Conservation (phyloP, 495 filamentous ascomycete species). For the Umbilicaria muhlenbergii region DNA sequence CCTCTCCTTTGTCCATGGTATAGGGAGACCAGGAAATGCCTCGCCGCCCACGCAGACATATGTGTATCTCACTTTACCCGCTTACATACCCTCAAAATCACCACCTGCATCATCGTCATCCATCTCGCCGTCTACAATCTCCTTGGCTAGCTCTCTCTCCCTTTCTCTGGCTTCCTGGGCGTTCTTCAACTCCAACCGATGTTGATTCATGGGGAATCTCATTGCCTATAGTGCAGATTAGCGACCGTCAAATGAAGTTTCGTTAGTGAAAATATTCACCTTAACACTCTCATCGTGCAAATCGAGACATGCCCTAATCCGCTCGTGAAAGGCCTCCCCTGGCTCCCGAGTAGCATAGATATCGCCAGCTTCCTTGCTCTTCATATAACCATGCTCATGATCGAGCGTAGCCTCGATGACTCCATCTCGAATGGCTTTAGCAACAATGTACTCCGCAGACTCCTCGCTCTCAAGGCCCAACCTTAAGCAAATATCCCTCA, state of each 20-base stretch:
- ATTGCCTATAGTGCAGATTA: slow-evolving; percentile 51
- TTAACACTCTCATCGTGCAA: slow-evolving; percentile 97
- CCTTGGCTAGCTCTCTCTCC: slow-evolving; percentile 92
- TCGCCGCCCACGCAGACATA: not conserved
- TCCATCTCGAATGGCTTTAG: slow-evolving; percentile 94
- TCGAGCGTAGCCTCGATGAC: slow-evolving; percentile 94
- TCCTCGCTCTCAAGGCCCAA: slow-evolving; percentile 86
- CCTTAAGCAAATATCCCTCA: slow-evolving; percentile 92
- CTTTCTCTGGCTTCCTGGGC: slow-evolving; percentile 93
- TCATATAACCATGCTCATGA: slow-evolving; percentile 92
- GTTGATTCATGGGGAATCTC: slow-evolving; percentile 98
- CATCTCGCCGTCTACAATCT: slow-evolving; percentile 95
- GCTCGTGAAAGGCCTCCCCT: slow-evolving; percentile 91
- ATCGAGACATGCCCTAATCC: slow-evolving; percentile 76
- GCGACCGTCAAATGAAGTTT: not conserved
- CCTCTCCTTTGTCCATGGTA: not conserved
- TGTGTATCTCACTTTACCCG: not conserved
- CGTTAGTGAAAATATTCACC: slow-evolving; percentile 30
- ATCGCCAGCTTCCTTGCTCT: slow-evolving; percentile 90
- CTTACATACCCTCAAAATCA: slow-evolving; percentile 90
- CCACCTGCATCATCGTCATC: slow-evolving; percentile 95
- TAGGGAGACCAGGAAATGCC: not conserved
- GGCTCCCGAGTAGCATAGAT: slow-evolving; percentile 93
- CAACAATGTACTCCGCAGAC: slow-evolving; percentile 96
- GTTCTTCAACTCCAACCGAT: slow-evolving; percentile 93